Conservation (phyloP, 2,329 filamentous ascomycete genomes). For the Bipolaris bicolor region DNA sequence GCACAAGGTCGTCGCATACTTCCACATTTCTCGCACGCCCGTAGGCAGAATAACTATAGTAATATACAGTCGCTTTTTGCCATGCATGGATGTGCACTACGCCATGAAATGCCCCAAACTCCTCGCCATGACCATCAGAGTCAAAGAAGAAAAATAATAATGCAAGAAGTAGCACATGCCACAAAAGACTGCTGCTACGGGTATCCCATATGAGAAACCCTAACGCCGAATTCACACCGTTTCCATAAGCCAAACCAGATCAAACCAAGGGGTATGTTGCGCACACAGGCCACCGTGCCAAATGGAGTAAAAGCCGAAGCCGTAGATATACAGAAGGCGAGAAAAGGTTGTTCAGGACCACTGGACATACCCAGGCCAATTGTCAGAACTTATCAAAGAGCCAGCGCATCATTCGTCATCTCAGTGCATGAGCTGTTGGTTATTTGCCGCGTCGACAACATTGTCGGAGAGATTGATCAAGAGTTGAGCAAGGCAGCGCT, state of each 20-base stretch:
- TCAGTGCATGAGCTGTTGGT: constrained; percentile 47
- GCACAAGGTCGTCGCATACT: constrained; percentile 5
- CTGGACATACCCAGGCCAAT: constrained; percentile 11
- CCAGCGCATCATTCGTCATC: neutral
- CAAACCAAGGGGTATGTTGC: constrained; percentile 29
- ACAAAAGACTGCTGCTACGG: constrained; percentile 30
- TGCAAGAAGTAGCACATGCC: constrained; percentile 29
- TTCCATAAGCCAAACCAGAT: constrained; percentile 25
- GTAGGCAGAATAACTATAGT: constrained; percentile 20
- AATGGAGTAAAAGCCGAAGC: constrained; percentile 34
- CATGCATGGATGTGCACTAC: constrained; percentile 21
- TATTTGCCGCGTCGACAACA: constrained; percentile 62
- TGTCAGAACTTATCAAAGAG: constrained; percentile 5
- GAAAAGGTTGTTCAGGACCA: constrained; percentile 10
- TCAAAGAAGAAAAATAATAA: constrained; percentile 30
- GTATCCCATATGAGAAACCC: constrained; percentile 37
- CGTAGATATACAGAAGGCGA: constrained; percentile 30
- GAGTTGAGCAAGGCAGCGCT: constrained; percentile 95
- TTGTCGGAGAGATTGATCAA: constrained; percentile 96
- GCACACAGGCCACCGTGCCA: constrained; percentile 27
- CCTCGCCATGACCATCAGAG: constrained; percentile 34
- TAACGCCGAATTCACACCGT: constrained; percentile 34
- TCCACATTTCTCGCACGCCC: constrained; percentile 12
- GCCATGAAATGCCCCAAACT: constrained; percentile 41
- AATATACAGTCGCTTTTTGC: constrained; percentile 36